A percentile compares a stretch with the other conserved stretches of the same genome.
Evolutionary conservation across 345 rosid species (phyloP).

Genomic region (Arabidopsis thaliana): TAIR10.1 NC_003076.8:23410501-23411000

Average conservation of each 20-base stretch:
- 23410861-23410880: background rate
- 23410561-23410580: too few species aligned
- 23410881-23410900: too few species aligned
- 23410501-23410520: conserved; percentile 10
- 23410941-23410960: background rate
- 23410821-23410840: background rate
- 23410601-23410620: conserved; percentile 11
- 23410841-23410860: background rate
- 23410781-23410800: background rate
- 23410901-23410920: too few species aligned
- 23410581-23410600: background rate
- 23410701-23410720: conserved; percentile 24
- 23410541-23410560: conserved; percentile 7
- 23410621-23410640: conserved; percentile 17
- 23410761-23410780: background rate
- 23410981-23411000: background rate
- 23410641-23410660: conserved; percentile 7
- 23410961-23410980: background rate
- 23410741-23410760: conserved; percentile 9
- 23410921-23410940: too few species aligned
- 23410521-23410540: background rate
- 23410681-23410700: conserved; percentile 7
- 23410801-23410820: background rate
- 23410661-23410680: conserved; percentile 18
- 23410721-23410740: background rate